phyloP scores from a whole-genome alignment of 2,329 filamentous ascomycete species.

The Botryotinia globosa region DNA sequence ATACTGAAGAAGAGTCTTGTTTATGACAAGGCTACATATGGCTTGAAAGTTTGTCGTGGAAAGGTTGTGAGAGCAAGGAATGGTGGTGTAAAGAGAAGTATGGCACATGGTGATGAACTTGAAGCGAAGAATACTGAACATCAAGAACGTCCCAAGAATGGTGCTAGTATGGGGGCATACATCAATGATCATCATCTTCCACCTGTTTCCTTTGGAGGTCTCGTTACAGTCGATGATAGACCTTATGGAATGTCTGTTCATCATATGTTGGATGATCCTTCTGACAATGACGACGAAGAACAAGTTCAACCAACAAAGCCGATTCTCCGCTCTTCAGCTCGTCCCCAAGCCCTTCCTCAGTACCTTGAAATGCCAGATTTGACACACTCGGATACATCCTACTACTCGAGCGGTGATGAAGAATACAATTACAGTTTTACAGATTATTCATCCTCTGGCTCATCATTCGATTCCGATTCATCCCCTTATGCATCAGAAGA shows the following conservation, averaged over 20 bases:
- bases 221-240: slow-evolving; percentile 79
- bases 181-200: slow-evolving; percentile 81
- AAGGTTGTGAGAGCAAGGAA: slow-evolving; percentile 62
- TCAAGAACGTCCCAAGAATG: slow-evolving; percentile 75
- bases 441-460: slow-evolving; percentile 55
- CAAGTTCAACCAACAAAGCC: slow-evolving; percentile 33
- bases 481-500: slow-evolving; percentile 39
- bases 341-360: slow-evolving; percentile 25
- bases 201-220: slow-evolving; percentile 85
- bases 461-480: slow-evolving; percentile 21
- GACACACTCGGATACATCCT: slow-evolving; percentile 36
- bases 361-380: slow-evolving; percentile 39
- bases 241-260: slow-evolving; percentile 95
- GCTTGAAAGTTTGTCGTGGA: slow-evolving; percentile 69
- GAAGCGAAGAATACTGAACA: slow-evolving; percentile 68
- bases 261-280: slow-evolving; percentile 82
- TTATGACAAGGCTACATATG: slow-evolving; percentile 63
- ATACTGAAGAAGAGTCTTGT: slow-evolving; percentile 68
- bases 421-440: slow-evolving; percentile 60
- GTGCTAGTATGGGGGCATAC: slow-evolving; percentile 91
- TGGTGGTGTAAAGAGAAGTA: slow-evolving; percentile 42
- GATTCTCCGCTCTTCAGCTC: slow-evolving; percentile 34
- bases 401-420: slow-evolving; percentile 44
- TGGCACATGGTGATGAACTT: slow-evolving; percentile 43
- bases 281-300: slow-evolving; percentile 46